Conservation (phyloP, 257 asterid genomes). For the Leptodermis oblonga region DNA sequence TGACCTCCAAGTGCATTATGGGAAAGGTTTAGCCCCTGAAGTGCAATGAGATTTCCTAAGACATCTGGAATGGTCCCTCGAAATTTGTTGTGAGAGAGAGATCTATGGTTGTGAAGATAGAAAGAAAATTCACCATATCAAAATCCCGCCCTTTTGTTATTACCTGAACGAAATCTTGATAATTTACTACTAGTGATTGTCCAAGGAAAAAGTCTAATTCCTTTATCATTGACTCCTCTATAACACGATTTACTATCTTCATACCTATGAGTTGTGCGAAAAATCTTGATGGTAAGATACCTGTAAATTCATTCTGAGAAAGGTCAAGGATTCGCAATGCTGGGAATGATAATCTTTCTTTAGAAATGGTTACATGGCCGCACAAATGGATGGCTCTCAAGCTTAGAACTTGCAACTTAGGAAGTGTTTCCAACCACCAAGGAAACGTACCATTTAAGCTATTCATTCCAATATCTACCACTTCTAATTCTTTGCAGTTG, state of each 20-base stretch:
- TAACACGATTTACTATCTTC: too few species aligned
- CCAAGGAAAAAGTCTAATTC: neutral
- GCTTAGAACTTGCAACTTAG: conserved; percentile 21
- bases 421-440: conserved; percentile 24
- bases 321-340: too few species aligned
- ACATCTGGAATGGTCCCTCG: conserved; percentile 12
- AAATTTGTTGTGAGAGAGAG: conserved; percentile 22
- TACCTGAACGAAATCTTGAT: neutral
- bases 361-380: too few species aligned
- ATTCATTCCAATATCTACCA: conserved; percentile 23
- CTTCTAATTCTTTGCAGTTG: conserved; percentile 16
- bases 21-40: too few species aligned
- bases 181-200: too few species aligned
- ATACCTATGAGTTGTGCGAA: too few species aligned
- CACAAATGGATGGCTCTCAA: too few species aligned
- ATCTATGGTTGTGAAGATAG: conserved; percentile 10
- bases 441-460: conserved; percentile 26
- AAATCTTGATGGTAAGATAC: too few species aligned
- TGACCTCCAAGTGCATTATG: conserved; percentile 17
- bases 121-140: neutral
- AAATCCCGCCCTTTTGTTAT: neutral
- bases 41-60: neutral
- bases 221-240: neutral
- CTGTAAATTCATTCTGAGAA: too few species aligned
- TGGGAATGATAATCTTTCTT: too few species aligned